phyloP scores from a whole-genome alignment of 225 moss, liverwort and hornwort genomes.

The Takakia lepidozioides region DNA sequence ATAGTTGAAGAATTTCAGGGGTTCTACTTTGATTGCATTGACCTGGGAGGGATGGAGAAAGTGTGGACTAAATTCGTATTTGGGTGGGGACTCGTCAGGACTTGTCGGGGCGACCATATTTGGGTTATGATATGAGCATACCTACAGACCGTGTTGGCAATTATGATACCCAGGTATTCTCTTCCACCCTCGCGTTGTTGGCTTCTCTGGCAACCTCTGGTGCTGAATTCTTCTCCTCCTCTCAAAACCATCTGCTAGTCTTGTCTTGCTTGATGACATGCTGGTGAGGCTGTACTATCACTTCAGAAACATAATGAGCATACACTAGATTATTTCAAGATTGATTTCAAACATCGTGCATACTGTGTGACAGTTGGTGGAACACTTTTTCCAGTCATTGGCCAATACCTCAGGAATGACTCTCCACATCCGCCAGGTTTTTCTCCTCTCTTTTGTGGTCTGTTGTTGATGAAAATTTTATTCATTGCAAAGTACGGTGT shows the following conservation, averaged over 20 bases:
- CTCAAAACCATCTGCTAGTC: too few relatives aligned
- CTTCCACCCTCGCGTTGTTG: not conserved
- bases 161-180: constrained; percentile 89
- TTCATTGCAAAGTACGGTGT: too few relatives aligned
- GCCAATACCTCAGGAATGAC: constrained; percentile 99
- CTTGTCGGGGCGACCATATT: constrained; percentile 82
- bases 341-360: constrained; percentile 7
- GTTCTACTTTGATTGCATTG: too few relatives aligned
- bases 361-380: constrained; percentile 50
- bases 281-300: too few relatives aligned
- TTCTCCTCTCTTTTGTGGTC: constrained; percentile 1
- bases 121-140: constrained; percentile 72
- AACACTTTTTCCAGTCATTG: constrained; percentile 82
- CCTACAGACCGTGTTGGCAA: constrained; percentile 92
- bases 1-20: not conserved
- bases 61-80: not conserved
- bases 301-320: too few relatives aligned
- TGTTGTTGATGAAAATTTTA: too few relatives aligned
- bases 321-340: too few relatives aligned
- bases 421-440: constrained; percentile 79
- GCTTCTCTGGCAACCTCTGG: not conserved
- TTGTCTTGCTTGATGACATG: too few relatives aligned
- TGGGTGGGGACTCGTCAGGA: constrained; percentile 35
- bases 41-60: not conserved
- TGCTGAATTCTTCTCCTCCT: too few relatives aligned